Evolutionary conservation across 2,329 filamentous ascomycete genomes (phyloP).

Genomic region (Blumeria hordei): DNA sequence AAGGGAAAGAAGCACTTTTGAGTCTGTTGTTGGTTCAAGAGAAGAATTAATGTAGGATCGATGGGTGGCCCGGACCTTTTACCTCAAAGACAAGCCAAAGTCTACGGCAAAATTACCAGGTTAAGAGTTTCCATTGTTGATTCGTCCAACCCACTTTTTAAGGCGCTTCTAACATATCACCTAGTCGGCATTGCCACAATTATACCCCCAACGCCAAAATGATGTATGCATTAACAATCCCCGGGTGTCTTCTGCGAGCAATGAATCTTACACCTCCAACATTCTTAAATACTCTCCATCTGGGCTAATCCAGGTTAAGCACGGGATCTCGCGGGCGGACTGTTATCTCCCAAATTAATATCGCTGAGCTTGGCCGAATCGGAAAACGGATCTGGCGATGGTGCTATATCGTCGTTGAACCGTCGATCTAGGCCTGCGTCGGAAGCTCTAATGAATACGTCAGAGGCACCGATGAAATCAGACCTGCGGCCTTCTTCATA

Average conservation of each 20-base stretch:
- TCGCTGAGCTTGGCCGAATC: conserved; percentile 37
- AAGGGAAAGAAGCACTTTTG: too few relatives aligned
- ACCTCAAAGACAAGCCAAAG: too few relatives aligned
- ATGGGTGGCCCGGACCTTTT: too few relatives aligned
- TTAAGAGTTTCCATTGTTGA: too few relatives aligned
- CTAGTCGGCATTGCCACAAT: background rate
- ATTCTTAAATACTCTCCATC: too few relatives aligned
- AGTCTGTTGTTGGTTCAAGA: too few relatives aligned
- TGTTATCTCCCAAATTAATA: conserved; percentile 42
- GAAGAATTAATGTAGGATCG: too few relatives aligned
- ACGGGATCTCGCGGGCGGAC: conserved; percentile 25
- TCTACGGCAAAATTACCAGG: too few relatives aligned
- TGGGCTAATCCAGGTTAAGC: too few relatives aligned
- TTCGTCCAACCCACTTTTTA: too few relatives aligned
- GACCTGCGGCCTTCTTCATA: conserved; percentile 19
- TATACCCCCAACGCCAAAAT: background rate
- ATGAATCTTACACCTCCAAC: background rate
- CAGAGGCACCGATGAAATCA: conserved; percentile 23
- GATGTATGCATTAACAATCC: background rate
- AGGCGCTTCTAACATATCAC: too few relatives aligned
- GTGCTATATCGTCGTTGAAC: conserved; percentile 23
- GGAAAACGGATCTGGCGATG: conserved; percentile 40
- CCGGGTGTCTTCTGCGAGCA: background rate
- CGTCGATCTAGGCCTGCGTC: conserved; percentile 21
- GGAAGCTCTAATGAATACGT: conserved; percentile 14